Base-by-base conservation (phyloP, 495 filamentous ascomycete genomes). In the Cryomyces antarcticus region DNA sequence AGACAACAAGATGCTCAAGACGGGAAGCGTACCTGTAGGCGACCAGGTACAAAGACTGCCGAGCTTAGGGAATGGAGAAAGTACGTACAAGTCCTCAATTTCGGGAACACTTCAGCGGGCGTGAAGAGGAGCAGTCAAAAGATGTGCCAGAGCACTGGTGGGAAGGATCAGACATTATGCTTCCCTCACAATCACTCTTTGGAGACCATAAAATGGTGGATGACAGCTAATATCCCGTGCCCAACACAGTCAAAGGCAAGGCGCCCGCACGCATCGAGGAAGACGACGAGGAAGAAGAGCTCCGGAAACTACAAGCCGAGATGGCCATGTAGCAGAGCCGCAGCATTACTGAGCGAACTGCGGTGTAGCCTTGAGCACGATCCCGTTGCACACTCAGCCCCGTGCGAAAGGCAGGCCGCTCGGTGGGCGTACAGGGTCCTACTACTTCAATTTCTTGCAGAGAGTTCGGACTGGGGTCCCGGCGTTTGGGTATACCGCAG, bases 241-340 rank as follows among this genome's bases (percentile, higher is more conserved):
- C 33, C 12, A 36, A 29, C 41, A 37, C 48, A 63, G 55, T 59
- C 37, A 64, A 60, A 75, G 73, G 71, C 56, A 78, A 77, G 66
- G 63, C 66, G 24, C 39, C 43, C 39, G 50, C 48, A 27, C 42
- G 44, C 13, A 66, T 72, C 48, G 75, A 80, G 58, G 87, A 93
- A 57, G 81, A 86, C 53, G 88, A 96, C 73, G 87, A 95, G 55
- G 89, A 95, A 58, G 88, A 77, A 50, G 92, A 99, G 64, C 67
- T 99, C 54, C 73, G 77, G 57, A 94, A 89, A 62, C 60, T 97
- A 52, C 85, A 88, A 61, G 88, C 84, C 35, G 89, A 95, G 63
- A 97, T 97, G 89, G 86, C 87, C 44, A 93, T 95, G 78, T 86
- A 61, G 75, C 9, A 36, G 33, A 36, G 33, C 12, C 12, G 33